Evolutionary conservation across 2,329 filamentous ascomycete species (phyloP).

Genomic region (Aspergillus pseudoviridinutans): DNA sequence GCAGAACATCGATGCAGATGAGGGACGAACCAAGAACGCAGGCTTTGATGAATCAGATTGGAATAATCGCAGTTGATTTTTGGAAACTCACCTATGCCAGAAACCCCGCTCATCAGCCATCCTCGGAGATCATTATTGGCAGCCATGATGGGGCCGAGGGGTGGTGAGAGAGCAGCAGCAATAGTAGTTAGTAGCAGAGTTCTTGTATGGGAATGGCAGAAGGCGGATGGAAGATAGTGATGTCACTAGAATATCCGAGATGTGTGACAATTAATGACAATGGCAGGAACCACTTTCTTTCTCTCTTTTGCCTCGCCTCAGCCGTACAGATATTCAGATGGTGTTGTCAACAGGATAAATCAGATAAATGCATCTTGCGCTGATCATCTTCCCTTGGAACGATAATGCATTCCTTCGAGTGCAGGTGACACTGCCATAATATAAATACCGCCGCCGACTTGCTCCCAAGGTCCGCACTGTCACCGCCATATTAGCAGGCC

Average conservation of each 20-base stretch:
- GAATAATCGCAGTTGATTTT: not conserved
- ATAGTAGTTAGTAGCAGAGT: not conserved
- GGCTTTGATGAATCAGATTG: conserved; percentile 31
- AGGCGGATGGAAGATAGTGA: not conserved
- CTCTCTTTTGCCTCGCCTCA: not conserved
- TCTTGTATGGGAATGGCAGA: not conserved
- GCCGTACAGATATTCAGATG: not conserved
- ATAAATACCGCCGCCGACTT: not conserved
- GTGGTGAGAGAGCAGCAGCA: conserved; percentile 3
- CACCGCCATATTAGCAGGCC: not conserved
- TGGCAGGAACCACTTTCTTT: not conserved
- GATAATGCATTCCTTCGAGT: not conserved
- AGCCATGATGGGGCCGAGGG: conserved; percentile 34
- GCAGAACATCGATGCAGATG: conserved; percentile 78
- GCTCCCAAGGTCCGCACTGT: not conserved
- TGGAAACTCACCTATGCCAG: conserved; percentile 63
- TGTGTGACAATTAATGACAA: too few relatives aligned
- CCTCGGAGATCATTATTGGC: conserved; percentile 80
- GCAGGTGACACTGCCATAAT: not conserved
- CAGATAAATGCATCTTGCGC: not conserved
- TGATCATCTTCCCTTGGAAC: not conserved
- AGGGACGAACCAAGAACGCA: conserved; percentile 71
- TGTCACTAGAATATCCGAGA: not conserved
- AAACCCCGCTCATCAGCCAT: conserved; percentile 83
- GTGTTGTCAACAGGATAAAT: not conserved